phyloP scores from a whole-genome alignment of 176 grass and related monocot species.

The Triticum aestivum region IWGSC_CS_RefSeq_v2.1 NC_057811.1:104720423-104720922 shows the following conservation, averaged over 20 bases:
- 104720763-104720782: not conserved
- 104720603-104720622: not conserved
- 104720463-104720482: constrained; percentile 36
- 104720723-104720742: not conserved
- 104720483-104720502: constrained; percentile 7
- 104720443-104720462: constrained; percentile 42
- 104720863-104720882: not conserved
- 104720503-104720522: not conserved
- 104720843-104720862: not conserved
- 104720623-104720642: not conserved
- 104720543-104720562: constrained; percentile 10
- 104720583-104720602: not conserved
- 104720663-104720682: not conserved
- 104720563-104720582: not conserved
- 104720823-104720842: not conserved
- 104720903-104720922: not conserved
- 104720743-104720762: not conserved
- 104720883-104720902: not conserved
- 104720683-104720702: not conserved
- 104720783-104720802: not conserved
- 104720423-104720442: not conserved
- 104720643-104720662: not conserved
- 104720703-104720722: not conserved
- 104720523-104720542: constrained; percentile 27
- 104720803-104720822: not conserved